These are phyloP conservation scores for Ampelomyces quisqualis DNA, from an alignment of 2,329 filamentous ascomycete species.

Conservation along the genomic window DNA sequence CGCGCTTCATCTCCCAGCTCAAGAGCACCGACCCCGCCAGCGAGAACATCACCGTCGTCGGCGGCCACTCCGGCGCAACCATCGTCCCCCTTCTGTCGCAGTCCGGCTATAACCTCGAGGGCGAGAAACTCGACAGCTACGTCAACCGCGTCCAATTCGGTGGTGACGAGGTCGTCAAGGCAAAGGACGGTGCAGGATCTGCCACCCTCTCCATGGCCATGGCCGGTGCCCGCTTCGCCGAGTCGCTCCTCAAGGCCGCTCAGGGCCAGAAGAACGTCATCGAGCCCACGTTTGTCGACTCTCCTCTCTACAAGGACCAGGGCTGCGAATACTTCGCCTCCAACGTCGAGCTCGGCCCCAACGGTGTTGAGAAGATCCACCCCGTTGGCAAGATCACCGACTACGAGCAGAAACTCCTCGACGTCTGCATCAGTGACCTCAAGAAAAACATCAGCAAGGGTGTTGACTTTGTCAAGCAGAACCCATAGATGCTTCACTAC, in stretches of 20 bases:
- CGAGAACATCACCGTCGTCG: slow-evolving; percentile 94
- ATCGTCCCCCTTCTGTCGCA: slow-evolving; percentile 98
- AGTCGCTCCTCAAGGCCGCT: slow-evolving; percentile 87
- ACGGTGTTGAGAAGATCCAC: slow-evolving; percentile 92
- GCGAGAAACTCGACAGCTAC: slow-evolving; percentile 72
- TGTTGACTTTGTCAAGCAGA: slow-evolving; percentile 64
- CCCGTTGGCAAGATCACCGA: slow-evolving; percentile 81
- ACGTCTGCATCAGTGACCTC: slow-evolving; percentile 79
- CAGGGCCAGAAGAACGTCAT: slow-evolving; percentile 93
- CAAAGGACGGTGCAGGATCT: slow-evolving; percentile 96
- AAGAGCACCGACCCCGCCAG: slow-evolving; percentile 86
- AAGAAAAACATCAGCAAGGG: slow-evolving; percentile 97
- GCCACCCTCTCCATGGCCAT: slow-evolving; percentile 99
- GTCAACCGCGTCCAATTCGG: slow-evolving; percentile 97
- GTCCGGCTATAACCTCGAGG: slow-evolving; percentile 81
- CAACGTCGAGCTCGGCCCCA: slow-evolving; percentile 91
- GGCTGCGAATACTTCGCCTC: slow-evolving; percentile 96
- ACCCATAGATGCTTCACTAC: slow-evolving; percentile 42
- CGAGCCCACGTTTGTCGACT: slow-evolving; percentile 97
- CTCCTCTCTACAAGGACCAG: slow-evolving; percentile 97
- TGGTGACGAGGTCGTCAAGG: slow-evolving; percentile 98
- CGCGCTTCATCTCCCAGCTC: slow-evolving; percentile 94
- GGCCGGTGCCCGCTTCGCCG: slow-evolving; percentile 82
- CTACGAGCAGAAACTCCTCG: slow-evolving; percentile 85
- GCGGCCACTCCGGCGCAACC: slow-evolving; percentile 96